Conservation (phyloP, 345 rosid genomes). For the Citrus mangshanensis region DNA sequence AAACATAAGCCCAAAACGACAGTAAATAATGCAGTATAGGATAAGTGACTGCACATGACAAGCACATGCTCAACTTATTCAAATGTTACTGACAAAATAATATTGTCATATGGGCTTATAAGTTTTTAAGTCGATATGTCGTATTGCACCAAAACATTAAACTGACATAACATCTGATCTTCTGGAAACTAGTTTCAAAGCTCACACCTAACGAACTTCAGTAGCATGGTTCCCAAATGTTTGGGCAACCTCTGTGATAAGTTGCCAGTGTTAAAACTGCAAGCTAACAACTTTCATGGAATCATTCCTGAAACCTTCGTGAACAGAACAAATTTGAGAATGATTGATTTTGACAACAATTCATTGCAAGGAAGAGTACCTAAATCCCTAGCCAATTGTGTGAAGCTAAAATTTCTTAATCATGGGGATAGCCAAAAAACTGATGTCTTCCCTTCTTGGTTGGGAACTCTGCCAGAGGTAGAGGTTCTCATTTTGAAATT, state of each 20-base stretch:
- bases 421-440: background rate
- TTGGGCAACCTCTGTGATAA: conserved; percentile 1
- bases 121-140: too few species aligned
- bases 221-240: conserved; percentile 23
- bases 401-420: background rate
- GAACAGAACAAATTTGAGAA: background rate
- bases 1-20: too few species aligned
- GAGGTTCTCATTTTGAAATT: background rate
- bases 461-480: background rate
- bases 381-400: background rate
- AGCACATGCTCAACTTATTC: too few species aligned
- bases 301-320: background rate
- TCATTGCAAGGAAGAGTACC: background rate
- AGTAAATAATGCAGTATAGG: too few species aligned
- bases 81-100: too few species aligned
- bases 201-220: background rate
- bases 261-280: background rate
- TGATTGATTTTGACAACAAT: background rate
- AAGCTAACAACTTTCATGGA: background rate
- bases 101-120: too few species aligned
- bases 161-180: too few species aligned
- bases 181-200: too few species aligned
- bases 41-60: too few species aligned
- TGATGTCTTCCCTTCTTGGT: conserved; percentile 1
- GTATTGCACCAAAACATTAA: too few species aligned